These are phyloP conservation scores for Pseudogymnoascus sp. DNA, from an alignment of 2,329 filamentous ascomycete genomes.

Conservation along the genomic window DNA sequence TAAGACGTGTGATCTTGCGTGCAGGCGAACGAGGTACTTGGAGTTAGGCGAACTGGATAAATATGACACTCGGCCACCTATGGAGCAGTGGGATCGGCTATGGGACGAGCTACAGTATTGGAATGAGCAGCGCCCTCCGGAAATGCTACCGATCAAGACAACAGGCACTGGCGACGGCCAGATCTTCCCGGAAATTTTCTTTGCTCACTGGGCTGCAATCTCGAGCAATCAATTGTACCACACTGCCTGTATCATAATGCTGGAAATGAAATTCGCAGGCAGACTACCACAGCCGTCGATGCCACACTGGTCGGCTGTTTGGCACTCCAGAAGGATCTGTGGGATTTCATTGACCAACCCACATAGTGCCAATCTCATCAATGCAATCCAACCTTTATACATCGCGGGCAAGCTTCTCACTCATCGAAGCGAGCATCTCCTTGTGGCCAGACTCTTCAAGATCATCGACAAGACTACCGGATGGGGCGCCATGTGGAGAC, in stretches of 20 bases:
- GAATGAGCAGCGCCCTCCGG: constrained; percentile 37
- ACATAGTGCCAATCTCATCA: constrained; percentile 47
- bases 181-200: constrained; percentile 46
- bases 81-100: constrained; percentile 38
- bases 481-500: constrained; percentile 47
- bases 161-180: constrained; percentile 29
- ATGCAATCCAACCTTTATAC: constrained; percentile 50
- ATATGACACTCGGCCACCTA: constrained; percentile 34
- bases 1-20: constrained; percentile 42
- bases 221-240: constrained; percentile 51
- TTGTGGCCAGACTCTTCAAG: constrained; percentile 37
- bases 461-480: constrained; percentile 44
- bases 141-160: constrained; percentile 38
- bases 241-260: constrained; percentile 44
- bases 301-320: constrained; percentile 34
- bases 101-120: constrained; percentile 45
- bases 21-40: constrained; percentile 39
- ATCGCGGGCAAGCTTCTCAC: constrained; percentile 47
- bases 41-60: constrained; percentile 41
- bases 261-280: constrained; percentile 34
- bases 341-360: constrained; percentile 49
- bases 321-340: constrained; percentile 48
- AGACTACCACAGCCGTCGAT: constrained; percentile 18
- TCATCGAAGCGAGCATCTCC: constrained; percentile 37
- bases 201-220: constrained; percentile 45